These are phyloP conservation scores for Fusarium anthophilum DNA, from an alignment of 2,329 filamentous ascomycete species.

Conservation along the genomic window DNA sequence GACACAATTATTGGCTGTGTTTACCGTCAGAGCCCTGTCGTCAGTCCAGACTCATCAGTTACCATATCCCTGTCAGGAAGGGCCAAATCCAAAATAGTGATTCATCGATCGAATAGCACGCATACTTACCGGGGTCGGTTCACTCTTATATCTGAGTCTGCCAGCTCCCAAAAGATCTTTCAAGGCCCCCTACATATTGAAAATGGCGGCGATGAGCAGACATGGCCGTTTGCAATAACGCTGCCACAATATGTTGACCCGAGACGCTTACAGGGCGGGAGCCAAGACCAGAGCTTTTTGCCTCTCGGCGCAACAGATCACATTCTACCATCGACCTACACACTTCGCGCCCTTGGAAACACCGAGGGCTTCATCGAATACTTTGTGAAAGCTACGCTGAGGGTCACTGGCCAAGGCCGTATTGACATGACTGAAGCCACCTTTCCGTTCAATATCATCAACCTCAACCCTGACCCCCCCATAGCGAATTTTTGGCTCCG, in stretches of 20 bases:
- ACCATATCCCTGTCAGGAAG: constrained; percentile 40
- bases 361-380: constrained; percentile 45
- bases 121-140: not conserved
- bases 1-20: constrained; percentile 44
- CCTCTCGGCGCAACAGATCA: not conserved
- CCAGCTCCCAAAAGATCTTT: constrained; percentile 21
- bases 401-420: not conserved
- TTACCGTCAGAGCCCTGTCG: constrained; percentile 29
- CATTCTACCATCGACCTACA: constrained; percentile 12
- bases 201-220: not conserved
- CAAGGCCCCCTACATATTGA: constrained; percentile 43
- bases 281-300: not conserved
- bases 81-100: constrained; percentile 39
- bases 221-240: constrained; percentile 46
- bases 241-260: constrained; percentile 38
- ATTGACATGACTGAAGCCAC: constrained; percentile 17
- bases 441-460: constrained; percentile 38
- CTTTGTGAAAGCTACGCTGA: constrained; percentile 45
- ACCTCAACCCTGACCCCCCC: constrained; percentile 7
- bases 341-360: not conserved
- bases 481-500: constrained; percentile 28
- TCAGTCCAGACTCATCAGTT: constrained; percentile 39
- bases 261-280: not conserved
- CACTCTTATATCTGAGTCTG: constrained; percentile 29
- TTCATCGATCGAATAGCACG: not conserved